Percentiles rank a stretch among this genome's conserved stretches.
Evolutionary conservation across 2,329 filamentous ascomycete species (phyloP).

Genomic region (Colletotrichum higginsianum): DNA sequence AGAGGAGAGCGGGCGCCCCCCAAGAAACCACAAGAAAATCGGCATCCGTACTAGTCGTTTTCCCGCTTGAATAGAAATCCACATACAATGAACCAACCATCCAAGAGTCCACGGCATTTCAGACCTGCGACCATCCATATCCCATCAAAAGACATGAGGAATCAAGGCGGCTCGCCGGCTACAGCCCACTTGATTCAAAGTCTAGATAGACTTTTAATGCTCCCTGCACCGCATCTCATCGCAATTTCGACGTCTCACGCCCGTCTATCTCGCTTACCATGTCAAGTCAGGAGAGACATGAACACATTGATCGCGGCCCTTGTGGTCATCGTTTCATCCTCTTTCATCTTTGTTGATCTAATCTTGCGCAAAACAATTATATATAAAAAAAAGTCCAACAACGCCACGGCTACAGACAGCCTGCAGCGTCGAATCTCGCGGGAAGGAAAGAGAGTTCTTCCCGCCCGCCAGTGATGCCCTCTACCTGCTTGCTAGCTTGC

Average conservation of each 20-base stretch:
- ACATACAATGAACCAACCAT: slow-evolving; percentile 1
- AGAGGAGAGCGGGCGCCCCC: neutral
- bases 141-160: neutral
- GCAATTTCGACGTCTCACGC: neutral
- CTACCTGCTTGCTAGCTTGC: slow-evolving; percentile 29
- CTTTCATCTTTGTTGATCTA: slow-evolving; percentile 25
- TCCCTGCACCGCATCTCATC: too few relatives aligned
- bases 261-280: neutral
- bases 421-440: neutral
- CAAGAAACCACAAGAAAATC: slow-evolving; percentile 16
- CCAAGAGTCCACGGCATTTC: neutral
- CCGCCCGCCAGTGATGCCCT: slow-evolving; percentile 27
- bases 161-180: too few relatives aligned
- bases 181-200: too few relatives aligned
- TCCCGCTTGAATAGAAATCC: slow-evolving; percentile 30
- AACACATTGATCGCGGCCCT: neutral
- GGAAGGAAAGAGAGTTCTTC: neutral
- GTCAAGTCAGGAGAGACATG: neutral
- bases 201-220: too few relatives aligned
- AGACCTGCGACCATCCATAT: neutral
- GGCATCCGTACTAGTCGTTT: slow-evolving; percentile 2
- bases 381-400: neutral
- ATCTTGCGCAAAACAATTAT: slow-evolving; percentile 8
- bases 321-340: slow-evolving; percentile 23
- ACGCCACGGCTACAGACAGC: neutral